Conservation (phyloP, 2,329 filamentous ascomycete genomes). For the Domatiomyces globalis region DNA sequence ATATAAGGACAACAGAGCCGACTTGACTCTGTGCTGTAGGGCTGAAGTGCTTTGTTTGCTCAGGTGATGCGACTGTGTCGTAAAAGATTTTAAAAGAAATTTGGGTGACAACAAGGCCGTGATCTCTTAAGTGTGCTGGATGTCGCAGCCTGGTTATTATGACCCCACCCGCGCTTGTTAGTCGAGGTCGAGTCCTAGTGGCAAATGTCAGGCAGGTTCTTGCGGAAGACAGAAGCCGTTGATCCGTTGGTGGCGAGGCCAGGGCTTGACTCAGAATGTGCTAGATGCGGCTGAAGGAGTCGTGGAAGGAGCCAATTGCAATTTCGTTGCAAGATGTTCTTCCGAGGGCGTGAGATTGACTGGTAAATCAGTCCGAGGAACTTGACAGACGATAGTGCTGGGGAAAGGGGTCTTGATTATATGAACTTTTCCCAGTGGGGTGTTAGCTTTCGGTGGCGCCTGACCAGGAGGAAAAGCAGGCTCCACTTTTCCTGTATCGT, state of each 20-base stretch:
- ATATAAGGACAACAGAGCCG: conserved; percentile 10
- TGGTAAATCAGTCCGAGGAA: neutral
- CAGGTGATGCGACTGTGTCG: conserved; percentile 7
- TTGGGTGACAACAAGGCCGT: neutral
- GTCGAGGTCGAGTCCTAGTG: neutral
- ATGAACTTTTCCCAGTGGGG: neutral
- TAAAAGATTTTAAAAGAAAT: neutral
- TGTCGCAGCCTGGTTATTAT: neutral
- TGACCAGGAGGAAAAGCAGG: neutral
- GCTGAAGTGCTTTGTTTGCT: conserved; percentile 2
- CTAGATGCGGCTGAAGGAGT: conserved; percentile 9
- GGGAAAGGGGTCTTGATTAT: neutral
- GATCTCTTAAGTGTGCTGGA: neutral
- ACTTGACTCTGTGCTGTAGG: conserved; percentile 10
- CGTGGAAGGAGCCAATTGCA: conserved; percentile 2
- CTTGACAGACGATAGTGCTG: neutral
- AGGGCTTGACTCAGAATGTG: conserved; percentile 1
- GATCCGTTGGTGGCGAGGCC: neutral
- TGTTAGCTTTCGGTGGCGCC: neutral
- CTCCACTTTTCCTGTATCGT: neutral
- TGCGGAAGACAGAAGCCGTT: neutral
- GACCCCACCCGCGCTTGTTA: neutral
- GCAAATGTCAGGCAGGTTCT: neutral
- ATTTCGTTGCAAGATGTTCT: neutral
- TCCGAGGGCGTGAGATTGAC: neutral